phyloP scores from a whole-genome alignment of 495 filamentous ascomycete genomes.

The Viridothelium virens region DNA sequence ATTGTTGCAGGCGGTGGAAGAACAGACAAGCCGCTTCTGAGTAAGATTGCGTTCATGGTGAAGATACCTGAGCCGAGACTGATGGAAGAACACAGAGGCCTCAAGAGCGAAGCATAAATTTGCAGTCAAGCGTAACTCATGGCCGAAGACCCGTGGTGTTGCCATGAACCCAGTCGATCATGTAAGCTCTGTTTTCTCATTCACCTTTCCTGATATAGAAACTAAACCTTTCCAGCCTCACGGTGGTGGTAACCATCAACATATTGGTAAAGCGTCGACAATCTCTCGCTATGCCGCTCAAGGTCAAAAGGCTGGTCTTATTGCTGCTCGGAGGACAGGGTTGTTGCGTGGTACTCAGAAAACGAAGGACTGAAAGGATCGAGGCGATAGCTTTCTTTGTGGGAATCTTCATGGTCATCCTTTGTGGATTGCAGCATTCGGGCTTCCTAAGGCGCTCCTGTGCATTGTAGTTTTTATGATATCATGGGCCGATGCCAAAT shows the following conservation, averaged over 20 bases:
- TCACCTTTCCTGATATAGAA: constrained; percentile 9
- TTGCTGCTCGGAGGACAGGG: constrained; percentile 97
- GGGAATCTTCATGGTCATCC: neutral
- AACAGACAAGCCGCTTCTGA: constrained; percentile 98
- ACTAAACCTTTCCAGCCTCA: constrained; percentile 60
- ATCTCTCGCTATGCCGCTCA: constrained; percentile 95
- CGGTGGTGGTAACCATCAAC: constrained; percentile 99
- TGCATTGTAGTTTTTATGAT: constrained; percentile 1
- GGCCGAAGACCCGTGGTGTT: constrained; percentile 99
- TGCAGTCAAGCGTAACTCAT: constrained; percentile 98
- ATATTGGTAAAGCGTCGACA: constrained; percentile 99
- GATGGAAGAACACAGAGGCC: constrained; percentile 56
- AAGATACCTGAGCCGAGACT: constrained; percentile 16
- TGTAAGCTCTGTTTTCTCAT: constrained; percentile 44
- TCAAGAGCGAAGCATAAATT: constrained; percentile 99
- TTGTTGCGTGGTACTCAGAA: constrained; percentile 99
- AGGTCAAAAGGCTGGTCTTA: constrained; percentile 99
- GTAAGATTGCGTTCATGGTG: constrained; percentile 40
- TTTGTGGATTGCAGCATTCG: neutral
- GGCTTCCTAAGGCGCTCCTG: neutral
- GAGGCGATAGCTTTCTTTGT: neutral
- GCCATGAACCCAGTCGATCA: constrained; percentile 99
- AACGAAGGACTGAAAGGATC: constrained; percentile 72
- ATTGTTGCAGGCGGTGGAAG: constrained; percentile 98
- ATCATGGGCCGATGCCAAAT: neutral